Evolutionary conservation across 345 rosid species (phyloP).

Genomic region (Camelina neglecta): DNA sequence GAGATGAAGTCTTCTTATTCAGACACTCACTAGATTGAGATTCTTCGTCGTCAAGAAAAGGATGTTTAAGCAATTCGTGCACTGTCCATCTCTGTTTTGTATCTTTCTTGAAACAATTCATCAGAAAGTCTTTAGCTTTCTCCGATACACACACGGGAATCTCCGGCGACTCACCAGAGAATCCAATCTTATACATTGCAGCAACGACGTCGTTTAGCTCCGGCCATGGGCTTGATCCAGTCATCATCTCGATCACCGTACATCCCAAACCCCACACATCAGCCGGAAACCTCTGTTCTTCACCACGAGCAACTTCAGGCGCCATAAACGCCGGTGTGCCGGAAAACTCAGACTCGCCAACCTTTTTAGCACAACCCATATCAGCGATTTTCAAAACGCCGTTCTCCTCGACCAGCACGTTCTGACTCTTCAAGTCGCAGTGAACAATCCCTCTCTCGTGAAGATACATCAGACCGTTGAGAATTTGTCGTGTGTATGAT

Average conservation of each 20-base stretch:
- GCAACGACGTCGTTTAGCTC: slow-evolving; percentile 61
- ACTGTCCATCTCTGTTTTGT: slow-evolving; percentile 66
- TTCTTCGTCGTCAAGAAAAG: slow-evolving; percentile 49
- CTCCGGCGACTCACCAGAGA: slow-evolving; percentile 65
- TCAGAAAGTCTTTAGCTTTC: slow-evolving; percentile 62
- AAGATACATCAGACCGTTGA: slow-evolving; percentile 61
- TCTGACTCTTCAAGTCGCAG: slow-evolving; percentile 79
- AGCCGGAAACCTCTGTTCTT: slow-evolving; percentile 74
- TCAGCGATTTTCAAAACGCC: slow-evolving; percentile 69
- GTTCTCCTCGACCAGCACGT: slow-evolving; percentile 57
- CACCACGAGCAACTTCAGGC: slow-evolving; percentile 89
- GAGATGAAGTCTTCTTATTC: slow-evolving; percentile 49
- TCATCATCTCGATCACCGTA: slow-evolving; percentile 73
- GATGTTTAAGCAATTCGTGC: slow-evolving; percentile 67
- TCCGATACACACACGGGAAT: slow-evolving; percentile 61
- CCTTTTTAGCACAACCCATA: slow-evolving; percentile 73
- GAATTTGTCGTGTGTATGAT: slow-evolving; percentile 49
- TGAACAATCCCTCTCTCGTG: slow-evolving; percentile 69
- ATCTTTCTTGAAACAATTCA: slow-evolving; percentile 61
- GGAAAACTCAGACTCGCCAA: slow-evolving; percentile 44
- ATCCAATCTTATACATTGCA: slow-evolving; percentile 74
- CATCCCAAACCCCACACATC: slow-evolving; percentile 94
- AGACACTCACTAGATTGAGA: slow-evolving; percentile 19
- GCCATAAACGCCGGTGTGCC: slow-evolving; percentile 95
- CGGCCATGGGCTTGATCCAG: slow-evolving; percentile 74